Percentiles rank a stretch among this genome's conserved stretches.
Conservation (phyloP, 495 filamentous ascomycete species). For the Tuber umbilicatum region DNA sequence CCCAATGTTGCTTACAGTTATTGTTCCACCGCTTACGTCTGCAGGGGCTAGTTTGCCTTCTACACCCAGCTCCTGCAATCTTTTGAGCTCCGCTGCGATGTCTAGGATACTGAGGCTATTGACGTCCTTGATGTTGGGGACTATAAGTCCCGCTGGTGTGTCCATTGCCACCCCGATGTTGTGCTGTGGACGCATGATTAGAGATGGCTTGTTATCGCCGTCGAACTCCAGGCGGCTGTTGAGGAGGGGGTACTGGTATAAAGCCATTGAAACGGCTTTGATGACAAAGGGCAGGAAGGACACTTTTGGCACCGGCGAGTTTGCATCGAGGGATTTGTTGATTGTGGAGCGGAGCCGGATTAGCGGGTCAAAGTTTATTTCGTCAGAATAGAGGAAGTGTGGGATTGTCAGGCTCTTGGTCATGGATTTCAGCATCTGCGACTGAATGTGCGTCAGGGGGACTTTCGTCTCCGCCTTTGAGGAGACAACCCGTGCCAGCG, state of each 20-base stretch:
- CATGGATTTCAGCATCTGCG: constrained; percentile 98
- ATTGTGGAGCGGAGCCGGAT: constrained; percentile 62
- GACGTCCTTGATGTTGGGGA: constrained; percentile 91
- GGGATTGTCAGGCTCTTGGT: constrained; percentile 82
- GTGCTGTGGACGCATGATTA: constrained; percentile 73
- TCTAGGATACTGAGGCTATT: constrained; percentile 62
- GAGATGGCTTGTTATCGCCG: constrained; percentile 54
- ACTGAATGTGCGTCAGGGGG: constrained; percentile 69
- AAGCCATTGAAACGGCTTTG: constrained; percentile 82
- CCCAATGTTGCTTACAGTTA: constrained; percentile 97
- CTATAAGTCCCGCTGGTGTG: constrained; percentile 78
- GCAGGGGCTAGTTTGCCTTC: constrained; percentile 65
- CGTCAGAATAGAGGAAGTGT: constrained; percentile 87
- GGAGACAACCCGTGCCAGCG: constrained; percentile 11
- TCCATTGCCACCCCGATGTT: constrained; percentile 97
- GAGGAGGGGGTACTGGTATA: constrained; percentile 73
- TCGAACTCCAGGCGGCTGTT: constrained; percentile 72
- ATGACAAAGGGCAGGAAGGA: constrained; percentile 86
- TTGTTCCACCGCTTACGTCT: constrained; percentile 79
- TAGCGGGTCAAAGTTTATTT: constrained; percentile 69
- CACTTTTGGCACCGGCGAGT: constrained; percentile 50
- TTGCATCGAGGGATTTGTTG: constrained; percentile 49
- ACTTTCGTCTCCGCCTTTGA: constrained; percentile 52
- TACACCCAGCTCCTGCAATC: constrained; percentile 64
- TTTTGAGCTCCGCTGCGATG: constrained; percentile 67